Evolutionary conservation across 768 basidiomycete genomes (phyloP), one percentile per base, ranked within the genome.

Genomic region (Termitomyces sp.): DNA sequence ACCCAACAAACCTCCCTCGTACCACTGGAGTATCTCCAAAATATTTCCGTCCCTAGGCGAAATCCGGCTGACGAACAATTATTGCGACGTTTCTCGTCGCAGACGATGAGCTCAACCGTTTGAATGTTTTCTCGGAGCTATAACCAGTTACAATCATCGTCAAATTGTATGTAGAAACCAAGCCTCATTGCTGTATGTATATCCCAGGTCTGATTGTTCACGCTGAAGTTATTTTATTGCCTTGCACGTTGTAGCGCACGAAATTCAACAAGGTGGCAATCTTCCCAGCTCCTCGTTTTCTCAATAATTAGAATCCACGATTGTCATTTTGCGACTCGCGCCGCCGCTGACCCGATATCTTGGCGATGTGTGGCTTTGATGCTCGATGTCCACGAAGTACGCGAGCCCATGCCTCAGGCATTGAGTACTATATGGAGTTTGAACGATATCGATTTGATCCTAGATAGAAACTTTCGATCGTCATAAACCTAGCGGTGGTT

Each of bases 21-120:
- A 11, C 86, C 86, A 43, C 76, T 88, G 29, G 79, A 84, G 60
- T 79, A 82, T 45, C 80, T 88, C 13, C 80, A 83, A 64, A 77
- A 69, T 50, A 71, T 80, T 18, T 68, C 79, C n/a, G 78, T 74
- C 29, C 78, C 80, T 16, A 70, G 77, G 63, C 79, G 86, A 11
- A 79, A 88, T 60, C 84, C 85, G 47, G 73, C 76, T 22, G 86
- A 88, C 62, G 85, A 87, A 60, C 81, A 83, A 54, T 70, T 84
- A 52, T 70, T 88, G 46, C 78, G 82, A 59, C 79, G 81, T 23
- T 83, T 88, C 62, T 72, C 76, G 38, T 72, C 70, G 7, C 70
- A 65, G 62, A 48, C 50, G 16, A 52, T 57, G 0, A 33, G 53
- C 5, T 44, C 52, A 11, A 11, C 58, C 9, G 42, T 49, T 7